Base-by-base conservation (phyloP, 768 basidiomycete genomes). In the Lactifluus rugatus region DNA sequence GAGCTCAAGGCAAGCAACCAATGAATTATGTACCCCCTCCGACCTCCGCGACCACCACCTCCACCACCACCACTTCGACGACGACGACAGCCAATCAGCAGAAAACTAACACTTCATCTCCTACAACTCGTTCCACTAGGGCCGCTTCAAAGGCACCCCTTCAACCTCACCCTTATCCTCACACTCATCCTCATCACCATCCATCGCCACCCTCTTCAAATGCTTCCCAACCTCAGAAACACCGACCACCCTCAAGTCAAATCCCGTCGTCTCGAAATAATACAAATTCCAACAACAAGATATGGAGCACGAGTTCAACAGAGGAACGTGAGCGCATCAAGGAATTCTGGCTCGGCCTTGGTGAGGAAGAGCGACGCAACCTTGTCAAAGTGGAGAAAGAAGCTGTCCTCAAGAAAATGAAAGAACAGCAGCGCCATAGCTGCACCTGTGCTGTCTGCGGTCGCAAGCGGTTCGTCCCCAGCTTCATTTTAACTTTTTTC, bases 371-470 rank as follows among this genome's bases (percentile, higher is more conserved):
- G 71, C 82, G 96, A 31, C 75, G 90, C 62, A 87, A 83, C 73
- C 81, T 99, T 60, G 93, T 99, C 75, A 89, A 90, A 78, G 83
- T 97, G 67, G 96, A 99, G 79, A 98, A 98, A 75, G 94, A 97
- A 70, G 92, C 93, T 25, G 95, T 98, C 31, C 75, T 98, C 58
- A 83, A 82, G 73, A 98, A 98, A 82, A 99, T 99, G 93, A 98
- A 98, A 78, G 96, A 99, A 73, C 91, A 97, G 76, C 93, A 97
- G 81, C 88, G 90, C 69, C 93, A 97, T 70, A 87, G 85, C 60
- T 99, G 96, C 70, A 85, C 85, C 61, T 95, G 95, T 76, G 93
- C 94, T 39, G 90, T 97, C 34, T 95, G 95, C 76, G 93, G 94
- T 55, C 77, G 95, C 70, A 99, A 99, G 80, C 87, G 95, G 90